Evolutionary conservation across 192 early-diverging fungal species (phyloP), one percentile per base, ranked within the genome.

Genomic region (Linnemannia schmuckeri): DNA sequence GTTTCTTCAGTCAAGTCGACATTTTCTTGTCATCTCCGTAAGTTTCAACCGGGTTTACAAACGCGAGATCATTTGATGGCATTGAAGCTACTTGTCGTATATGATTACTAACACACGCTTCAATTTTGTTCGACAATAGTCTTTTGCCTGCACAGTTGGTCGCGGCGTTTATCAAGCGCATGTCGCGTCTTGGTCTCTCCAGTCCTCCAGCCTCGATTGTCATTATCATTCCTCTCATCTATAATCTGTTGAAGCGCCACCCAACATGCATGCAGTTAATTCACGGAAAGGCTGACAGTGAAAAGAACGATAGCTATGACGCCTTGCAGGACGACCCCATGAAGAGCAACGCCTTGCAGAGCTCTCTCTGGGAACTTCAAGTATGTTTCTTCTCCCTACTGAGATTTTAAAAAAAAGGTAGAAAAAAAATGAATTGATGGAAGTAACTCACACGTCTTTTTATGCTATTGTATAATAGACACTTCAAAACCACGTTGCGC

Each of bases 1-100:
- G 98, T 68, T 98, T 99, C 91, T 96, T 99, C 90, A 95, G 98
- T 75, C 91, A 98, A 75, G 92, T 96, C 0, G 95, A 97, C 33
- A 82, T 98, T 12, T 99, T 99, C 88, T 89, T 99, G 69, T 92
- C 93, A 1, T 98, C 98, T 22, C 92, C 93, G 93, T 95, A 91
- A 87, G 92, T 90, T 47, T 74, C 38, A 35, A 24, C 70, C 40
- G 6, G 33, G 30, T 35, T 10, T 61, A 8, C 8, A 2, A 9
- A 61, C n/a, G 3, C n/a, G 27, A 24, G 20, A 55, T 61, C n/a
- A 8, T 6, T 27, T n/a, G 7, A 27, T 8, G 61, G 12, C 30
- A 66, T 1, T 61, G 10, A 52, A 15, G 44, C 44, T 46, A 46
- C 44, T 4, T 18, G 5, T 52, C 4, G 49, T 17, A 2, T 52